These are phyloP conservation scores for Melampsora larici-populina DNA, from an alignment of 1,284 basidiomycete species.

Conservation along the genomic window DNA sequence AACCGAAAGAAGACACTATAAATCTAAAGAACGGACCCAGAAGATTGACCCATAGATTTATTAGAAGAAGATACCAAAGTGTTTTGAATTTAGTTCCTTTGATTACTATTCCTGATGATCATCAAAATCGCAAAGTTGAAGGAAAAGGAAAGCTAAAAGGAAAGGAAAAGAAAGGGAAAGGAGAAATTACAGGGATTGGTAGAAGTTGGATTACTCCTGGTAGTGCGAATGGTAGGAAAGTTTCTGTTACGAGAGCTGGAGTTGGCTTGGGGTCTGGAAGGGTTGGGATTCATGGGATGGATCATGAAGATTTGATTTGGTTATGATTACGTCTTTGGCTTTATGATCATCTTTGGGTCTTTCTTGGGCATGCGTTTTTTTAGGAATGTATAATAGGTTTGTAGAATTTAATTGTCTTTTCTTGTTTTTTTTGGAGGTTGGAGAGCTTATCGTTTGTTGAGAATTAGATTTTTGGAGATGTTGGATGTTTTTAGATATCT, in stretches of 20 bases:
- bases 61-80: conserved; percentile 21
- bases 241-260: conserved; percentile 20
- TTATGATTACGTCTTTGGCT: too few relatives aligned
- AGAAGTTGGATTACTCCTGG: conserved; percentile 29
- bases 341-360: too few relatives aligned
- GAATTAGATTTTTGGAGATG: too few relatives aligned
- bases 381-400: too few relatives aligned
- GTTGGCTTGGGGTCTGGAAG: neutral
- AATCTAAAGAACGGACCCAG: conserved; percentile 12
- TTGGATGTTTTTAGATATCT: too few relatives aligned
- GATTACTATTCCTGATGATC: neutral
- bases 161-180: neutral
- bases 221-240: neutral
- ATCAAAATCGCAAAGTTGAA: too few relatives aligned
- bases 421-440: too few relatives aligned
- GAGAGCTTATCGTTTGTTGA: too few relatives aligned
- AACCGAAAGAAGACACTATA: neutral
- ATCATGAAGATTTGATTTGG: conserved; percentile 36
- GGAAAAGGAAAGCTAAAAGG: neutral
- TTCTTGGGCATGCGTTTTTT: too few relatives aligned
- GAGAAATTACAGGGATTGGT: neutral
- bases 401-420: too few relatives aligned
- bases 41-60: conserved; percentile 14
- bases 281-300: conserved; percentile 12
- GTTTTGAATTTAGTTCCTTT: conserved; percentile 12